Evolutionary conservation across 306 rosid species (phyloP).

Genomic region (Begonia peltatifolia): DNA sequence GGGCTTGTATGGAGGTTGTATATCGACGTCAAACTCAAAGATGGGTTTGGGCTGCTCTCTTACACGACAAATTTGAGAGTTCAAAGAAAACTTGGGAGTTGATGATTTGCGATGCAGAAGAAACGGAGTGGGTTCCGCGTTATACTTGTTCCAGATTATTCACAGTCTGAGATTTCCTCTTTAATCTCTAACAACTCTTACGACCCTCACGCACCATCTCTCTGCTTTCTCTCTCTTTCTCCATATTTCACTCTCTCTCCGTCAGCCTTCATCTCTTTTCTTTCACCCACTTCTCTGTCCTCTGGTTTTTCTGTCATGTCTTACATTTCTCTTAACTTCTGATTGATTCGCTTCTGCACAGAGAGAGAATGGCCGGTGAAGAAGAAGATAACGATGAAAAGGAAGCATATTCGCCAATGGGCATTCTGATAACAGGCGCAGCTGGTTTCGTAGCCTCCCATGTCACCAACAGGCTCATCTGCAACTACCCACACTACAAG

Average conservation of each 20-base stretch:
- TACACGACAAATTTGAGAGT: too few relatives aligned
- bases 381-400: slow-evolving; percentile 24
- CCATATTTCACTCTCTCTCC: background rate
- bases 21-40: too few relatives aligned
- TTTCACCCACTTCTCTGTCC: background rate
- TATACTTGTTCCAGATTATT: background rate
- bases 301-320: background rate
- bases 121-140: slow-evolving; percentile 5
- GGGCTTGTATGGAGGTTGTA: too few relatives aligned
- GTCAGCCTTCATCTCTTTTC: background rate
- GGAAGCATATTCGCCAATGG: slow-evolving; percentile 32
- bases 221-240: background rate
- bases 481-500: slow-evolving; percentile 40
- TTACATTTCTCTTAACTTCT: background rate
- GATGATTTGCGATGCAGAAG: background rate
- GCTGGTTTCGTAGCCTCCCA: slow-evolving; percentile 74
- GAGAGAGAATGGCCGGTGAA: background rate
- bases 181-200: slow-evolving; percentile 10
- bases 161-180: slow-evolving; percentile 1
- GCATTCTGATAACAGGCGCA: slow-evolving; percentile 59
- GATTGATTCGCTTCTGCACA: background rate
- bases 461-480: slow-evolving; percentile 37
- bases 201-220: background rate
- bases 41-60: too few relatives aligned
- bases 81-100: background rate